Base-by-base conservation (phyloP, 2,329 filamentous ascomycete species). In the Shiraia sp. region DNA sequence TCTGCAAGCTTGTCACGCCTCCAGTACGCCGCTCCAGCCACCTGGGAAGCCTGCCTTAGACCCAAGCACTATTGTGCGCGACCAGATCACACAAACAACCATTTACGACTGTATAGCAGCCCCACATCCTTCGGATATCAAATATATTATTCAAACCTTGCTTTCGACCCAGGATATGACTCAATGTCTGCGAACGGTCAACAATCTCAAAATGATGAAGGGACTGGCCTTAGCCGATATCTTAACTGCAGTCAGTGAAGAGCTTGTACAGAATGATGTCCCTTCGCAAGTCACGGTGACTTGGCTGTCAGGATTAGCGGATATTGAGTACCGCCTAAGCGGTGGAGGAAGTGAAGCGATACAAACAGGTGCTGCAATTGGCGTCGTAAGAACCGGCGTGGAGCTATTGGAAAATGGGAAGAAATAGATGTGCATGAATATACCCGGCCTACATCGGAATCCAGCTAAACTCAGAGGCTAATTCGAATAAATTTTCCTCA, bases 21-120 rank as follows among this genome's bases (percentile, higher is more conserved):
- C 90, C 48, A 95, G 90, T 83, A 81, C 76, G 75, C 77, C 76
- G 3, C 63, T 80, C 12, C 72, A 75, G 15, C 61, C 72, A 6
- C 74, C 75, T 1, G 75, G 78, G n/a, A 66, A 75, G 45, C 68
- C 70, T 32, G 68, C 71, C 10, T 61, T 68, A 6, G 67, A 74
- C 29, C 77, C 47, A 75, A 86, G 49, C 76, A 80, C 71, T 39
- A 82, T 91, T 19, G 77, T 86, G 40, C 80, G 90, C 28, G 92
- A 97, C 45, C 81, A 89, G 55, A 96, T 96, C 54, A 96, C 88
- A 25, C 87, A 96, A 66, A 90, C 88, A 14, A 86, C 84, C 6
- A 97, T 99, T 63, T 99, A 96, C 77, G 91, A 90, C 70, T 99
- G 93, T 71, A 95, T 99, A 64, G 93, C 93, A 7, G 92, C 92